A percentile compares a stretch with the other conserved stretches of the same genome.
Evolutionary conservation across 2,329 filamentous ascomycete genomes (phyloP).

Genomic region (Pseudocercospora eumusae): DNA sequence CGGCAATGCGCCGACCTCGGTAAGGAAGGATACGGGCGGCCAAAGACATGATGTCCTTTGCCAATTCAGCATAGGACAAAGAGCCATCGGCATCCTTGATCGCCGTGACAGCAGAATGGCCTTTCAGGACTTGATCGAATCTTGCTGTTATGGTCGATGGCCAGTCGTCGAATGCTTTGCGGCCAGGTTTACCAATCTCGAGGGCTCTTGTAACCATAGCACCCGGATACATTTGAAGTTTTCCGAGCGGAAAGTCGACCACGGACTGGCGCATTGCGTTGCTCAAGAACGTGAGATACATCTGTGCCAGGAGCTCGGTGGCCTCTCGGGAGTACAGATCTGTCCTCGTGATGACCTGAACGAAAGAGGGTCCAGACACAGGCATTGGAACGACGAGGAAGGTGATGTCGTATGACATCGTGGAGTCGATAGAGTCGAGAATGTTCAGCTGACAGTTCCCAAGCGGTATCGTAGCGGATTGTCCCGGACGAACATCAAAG

Average conservation of each 20-base stretch:
- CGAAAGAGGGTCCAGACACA: conserved; percentile 18
- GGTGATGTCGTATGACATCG: conserved; percentile 21
- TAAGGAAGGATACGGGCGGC: conserved; percentile 10
- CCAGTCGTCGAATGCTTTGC: conserved; percentile 12
- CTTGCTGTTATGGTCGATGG: conserved; percentile 21
- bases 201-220: conserved; percentile 16
- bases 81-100: conserved; percentile 15
- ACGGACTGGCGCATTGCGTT: conserved; percentile 11
- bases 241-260: conserved; percentile 5
- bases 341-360: conserved; percentile 19
- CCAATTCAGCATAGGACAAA: conserved; percentile 23
- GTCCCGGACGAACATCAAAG: conserved; percentile 35
- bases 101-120: conserved; percentile 4
- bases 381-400: conserved; percentile 24
- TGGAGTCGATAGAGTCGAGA: conserved; percentile 14
- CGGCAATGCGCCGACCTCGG: conserved; percentile 17
- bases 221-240: conserved; percentile 18
- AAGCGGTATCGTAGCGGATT: conserved; percentile 17
- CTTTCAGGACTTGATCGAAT: conserved; percentile 13
- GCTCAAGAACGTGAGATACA: conserved; percentile 21
- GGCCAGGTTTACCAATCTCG: conserved; percentile 13
- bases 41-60: conserved; percentile 6
- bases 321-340: conserved; percentile 26
- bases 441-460: conserved; percentile 21
- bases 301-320: conserved; percentile 20